Conservation (phyloP, 1,284 basidiomycete genomes). For the Ganoderma boninense region DNA sequence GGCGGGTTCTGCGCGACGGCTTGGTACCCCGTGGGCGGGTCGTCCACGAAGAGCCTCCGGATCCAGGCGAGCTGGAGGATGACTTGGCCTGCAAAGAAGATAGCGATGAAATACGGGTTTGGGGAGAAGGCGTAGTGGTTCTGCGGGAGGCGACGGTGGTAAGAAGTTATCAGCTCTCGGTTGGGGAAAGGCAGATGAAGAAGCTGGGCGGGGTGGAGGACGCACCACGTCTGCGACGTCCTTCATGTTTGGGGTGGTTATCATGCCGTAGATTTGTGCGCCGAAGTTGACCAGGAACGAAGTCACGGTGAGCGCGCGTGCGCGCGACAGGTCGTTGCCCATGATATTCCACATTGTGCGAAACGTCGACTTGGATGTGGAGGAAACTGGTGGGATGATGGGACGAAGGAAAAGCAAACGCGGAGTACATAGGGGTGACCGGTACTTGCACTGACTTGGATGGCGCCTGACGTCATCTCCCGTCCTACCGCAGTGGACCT, state of each 20-base stretch:
- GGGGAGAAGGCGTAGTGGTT: slow-evolving; percentile 49
- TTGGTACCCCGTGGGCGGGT: slow-evolving; percentile 29
- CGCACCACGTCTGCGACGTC: slow-evolving; percentile 45
- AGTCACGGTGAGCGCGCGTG: slow-evolving; percentile 38
- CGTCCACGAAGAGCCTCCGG: slow-evolving; percentile 36
- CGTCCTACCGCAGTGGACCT: too few species aligned
- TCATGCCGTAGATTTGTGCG: slow-evolving; percentile 44
- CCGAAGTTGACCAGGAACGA: slow-evolving; percentile 44
- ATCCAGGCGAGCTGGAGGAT: slow-evolving; percentile 44
- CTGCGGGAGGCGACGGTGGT: slow-evolving; percentile 26
- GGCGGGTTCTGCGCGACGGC: slow-evolving; percentile 11
- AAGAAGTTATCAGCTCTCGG: background rate
- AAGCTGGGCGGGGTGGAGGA: background rate
- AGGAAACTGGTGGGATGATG: background rate
- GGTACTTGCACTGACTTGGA: background rate
- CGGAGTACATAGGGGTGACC: background rate
- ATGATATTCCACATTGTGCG: slow-evolving; percentile 25
- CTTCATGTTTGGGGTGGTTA: slow-evolving; percentile 46
- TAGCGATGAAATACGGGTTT: slow-evolving; percentile 45
- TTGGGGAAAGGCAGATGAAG: too few species aligned
- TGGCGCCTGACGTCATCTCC: background rate
- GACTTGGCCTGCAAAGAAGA: slow-evolving; percentile 45
- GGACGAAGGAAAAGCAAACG: background rate
- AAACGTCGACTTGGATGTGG: background rate
- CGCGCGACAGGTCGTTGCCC: slow-evolving; percentile 41